A percentile compares a stretch with the other conserved stretches of the same genome.
Conservation (phyloP, 257 asterid species). For the Linaria vulgaris region DNA sequence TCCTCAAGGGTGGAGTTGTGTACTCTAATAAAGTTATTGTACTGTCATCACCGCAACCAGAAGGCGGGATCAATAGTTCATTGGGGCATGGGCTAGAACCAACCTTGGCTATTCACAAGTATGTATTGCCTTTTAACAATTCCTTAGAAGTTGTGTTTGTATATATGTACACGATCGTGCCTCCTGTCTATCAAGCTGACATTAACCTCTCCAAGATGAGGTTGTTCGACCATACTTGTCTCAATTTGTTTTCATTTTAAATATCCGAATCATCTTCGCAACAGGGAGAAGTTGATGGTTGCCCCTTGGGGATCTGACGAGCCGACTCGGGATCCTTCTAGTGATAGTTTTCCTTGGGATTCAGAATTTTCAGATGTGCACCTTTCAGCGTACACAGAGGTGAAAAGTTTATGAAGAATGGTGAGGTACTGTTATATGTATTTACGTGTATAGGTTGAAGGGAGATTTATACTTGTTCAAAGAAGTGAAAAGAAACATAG, state of each 20-base stretch:
- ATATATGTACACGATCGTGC: slow-evolving; percentile 2
- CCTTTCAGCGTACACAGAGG: slow-evolving; percentile 50
- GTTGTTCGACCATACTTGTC: slow-evolving; percentile 6
- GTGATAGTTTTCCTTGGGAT: slow-evolving; percentile 66
- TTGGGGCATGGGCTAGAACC: slow-evolving; percentile 61
- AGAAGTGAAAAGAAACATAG: neutral
- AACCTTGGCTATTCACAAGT: slow-evolving; percentile 66
- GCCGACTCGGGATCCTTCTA: slow-evolving; percentile 75
- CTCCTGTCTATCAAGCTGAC: slow-evolving; percentile 12
- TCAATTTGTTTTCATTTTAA: slow-evolving; percentile 11
- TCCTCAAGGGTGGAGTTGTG: slow-evolving; percentile 77
- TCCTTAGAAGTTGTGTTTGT: slow-evolving; percentile 17
- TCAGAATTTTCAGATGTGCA: slow-evolving; percentile 63
- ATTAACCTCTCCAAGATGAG: slow-evolving; percentile 14
- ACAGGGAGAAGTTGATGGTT: slow-evolving; percentile 64
- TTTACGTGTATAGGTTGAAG: neutral
- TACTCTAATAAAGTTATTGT: slow-evolving; percentile 72
- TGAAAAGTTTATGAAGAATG: slow-evolving; percentile 35
- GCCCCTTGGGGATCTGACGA: slow-evolving; percentile 68
- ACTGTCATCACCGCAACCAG: slow-evolving; percentile 55
- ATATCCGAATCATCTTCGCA: slow-evolving; percentile 27
- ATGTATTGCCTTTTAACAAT: slow-evolving; percentile 29
- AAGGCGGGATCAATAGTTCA: slow-evolving; percentile 44
- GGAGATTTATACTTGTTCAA: neutral
- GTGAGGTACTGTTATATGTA: neutral